These are phyloP conservation scores for Penicillium italicum DNA, from an alignment of 2,329 filamentous ascomycete species.

Conservation along the genomic window DNA sequence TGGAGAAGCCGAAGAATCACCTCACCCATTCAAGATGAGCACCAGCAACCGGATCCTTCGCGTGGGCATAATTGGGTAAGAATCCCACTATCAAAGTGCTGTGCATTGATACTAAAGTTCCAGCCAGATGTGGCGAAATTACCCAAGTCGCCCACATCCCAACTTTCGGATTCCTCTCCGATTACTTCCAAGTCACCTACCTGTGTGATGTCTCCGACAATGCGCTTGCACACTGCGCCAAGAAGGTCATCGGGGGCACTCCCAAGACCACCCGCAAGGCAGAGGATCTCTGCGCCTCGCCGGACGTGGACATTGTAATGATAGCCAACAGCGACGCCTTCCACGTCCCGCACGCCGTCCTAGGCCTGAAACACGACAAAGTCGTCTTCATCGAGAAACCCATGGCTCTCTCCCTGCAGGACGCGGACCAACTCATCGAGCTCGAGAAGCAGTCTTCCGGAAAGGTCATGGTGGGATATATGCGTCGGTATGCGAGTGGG, in stretches of 20 bases:
- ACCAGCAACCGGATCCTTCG: constrained; percentile 1
- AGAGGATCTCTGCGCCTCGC: constrained; percentile 43
- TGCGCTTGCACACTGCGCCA: constrained; percentile 40
- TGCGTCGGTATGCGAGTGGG: constrained; percentile 55
- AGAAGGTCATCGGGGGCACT: constrained; percentile 20
- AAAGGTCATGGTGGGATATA: constrained; percentile 56
- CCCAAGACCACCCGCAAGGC: constrained; percentile 37
- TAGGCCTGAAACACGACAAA: constrained; percentile 52
- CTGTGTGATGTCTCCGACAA: constrained; percentile 53
- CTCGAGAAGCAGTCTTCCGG: constrained; percentile 48
- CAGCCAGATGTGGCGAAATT: constrained; percentile 46
- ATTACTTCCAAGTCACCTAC: constrained; percentile 46
- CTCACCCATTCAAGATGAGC: constrained; percentile 1
- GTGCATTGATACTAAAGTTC: not conserved
- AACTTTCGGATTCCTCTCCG: constrained; percentile 43
- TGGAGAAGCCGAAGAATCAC: not conserved
- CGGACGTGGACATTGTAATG: constrained; percentile 51
- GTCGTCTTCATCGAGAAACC: constrained; percentile 59
- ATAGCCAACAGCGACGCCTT: constrained; percentile 50
- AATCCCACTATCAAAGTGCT: not conserved
- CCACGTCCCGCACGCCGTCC: constrained; percentile 49
- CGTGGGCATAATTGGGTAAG: constrained; percentile 8
- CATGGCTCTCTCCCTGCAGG: constrained; percentile 46
- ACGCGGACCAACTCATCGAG: constrained; percentile 45
- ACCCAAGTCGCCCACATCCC: constrained; percentile 52